phyloP scores from a whole-genome alignment of 2,329 filamentous ascomycete genomes.

The Chaetothyriales sp. region DNA sequence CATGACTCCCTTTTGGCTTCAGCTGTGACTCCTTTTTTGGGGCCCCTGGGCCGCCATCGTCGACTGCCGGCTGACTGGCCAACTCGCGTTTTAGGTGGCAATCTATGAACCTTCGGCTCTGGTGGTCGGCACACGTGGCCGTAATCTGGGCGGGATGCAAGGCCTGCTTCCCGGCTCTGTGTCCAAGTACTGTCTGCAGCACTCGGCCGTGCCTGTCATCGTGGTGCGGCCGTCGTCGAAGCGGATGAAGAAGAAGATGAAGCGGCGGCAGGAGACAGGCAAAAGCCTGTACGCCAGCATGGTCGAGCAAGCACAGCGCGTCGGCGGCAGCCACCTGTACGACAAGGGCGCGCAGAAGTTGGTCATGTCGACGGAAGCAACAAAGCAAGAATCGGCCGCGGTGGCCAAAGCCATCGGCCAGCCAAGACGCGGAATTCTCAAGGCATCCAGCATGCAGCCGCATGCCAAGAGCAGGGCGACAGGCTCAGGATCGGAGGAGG shows the following conservation, averaged over 20 bases:
- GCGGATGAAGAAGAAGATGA: constrained; percentile 77
- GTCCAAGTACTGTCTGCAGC: constrained; percentile 87
- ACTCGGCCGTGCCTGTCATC: constrained; percentile 83
- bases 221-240: constrained; percentile 80
- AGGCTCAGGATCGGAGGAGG: constrained; percentile 10
- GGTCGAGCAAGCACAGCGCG: constrained; percentile 48
- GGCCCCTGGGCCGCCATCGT: too few relatives aligned
- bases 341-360: constrained; percentile 34
- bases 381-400: not conserved
- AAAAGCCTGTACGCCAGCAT: constrained; percentile 68
- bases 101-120: constrained; percentile 86
- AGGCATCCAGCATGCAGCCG: not conserved
- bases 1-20: too few relatives aligned
- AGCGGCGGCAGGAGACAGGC: constrained; percentile 62
- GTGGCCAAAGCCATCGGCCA: not conserved
- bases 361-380: too few relatives aligned
- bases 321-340: constrained; percentile 38
- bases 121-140: constrained; percentile 75
- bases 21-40: too few relatives aligned
- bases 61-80: too few relatives aligned
- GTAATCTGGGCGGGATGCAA: constrained; percentile 73
- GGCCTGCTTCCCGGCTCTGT: constrained; percentile 78
- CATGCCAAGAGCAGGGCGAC: not conserved
- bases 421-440: not conserved
- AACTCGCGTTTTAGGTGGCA: constrained; percentile 52